These are phyloP conservation scores for Macrocystidia cucumis DNA, from an alignment of 1,284 basidiomycete species.

Conservation along the genomic window DNA sequence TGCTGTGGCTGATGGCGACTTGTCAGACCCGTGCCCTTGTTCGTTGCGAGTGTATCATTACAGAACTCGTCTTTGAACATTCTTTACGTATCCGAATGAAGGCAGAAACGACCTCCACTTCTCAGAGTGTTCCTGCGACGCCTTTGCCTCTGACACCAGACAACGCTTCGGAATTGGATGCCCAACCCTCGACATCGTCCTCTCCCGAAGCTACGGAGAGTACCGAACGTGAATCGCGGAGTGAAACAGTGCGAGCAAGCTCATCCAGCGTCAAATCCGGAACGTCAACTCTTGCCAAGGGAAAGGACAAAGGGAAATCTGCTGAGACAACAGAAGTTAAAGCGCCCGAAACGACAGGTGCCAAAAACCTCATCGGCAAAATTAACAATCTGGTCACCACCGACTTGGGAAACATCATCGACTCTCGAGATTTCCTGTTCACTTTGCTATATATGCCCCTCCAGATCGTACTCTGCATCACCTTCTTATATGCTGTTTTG, in stretches of 20 bases:
- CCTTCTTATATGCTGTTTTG: conserved; percentile 36
- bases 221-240: conserved; percentile 9
- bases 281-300: conserved; percentile 7
- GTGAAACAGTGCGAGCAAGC: conserved; percentile 17
- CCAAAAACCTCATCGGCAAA: conserved; percentile 39
- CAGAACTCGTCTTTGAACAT: conserved; percentile 67
- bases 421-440: conserved; percentile 33
- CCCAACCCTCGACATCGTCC: conserved; percentile 1
- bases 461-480: conserved; percentile 31
- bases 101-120: conserved; percentile 31
- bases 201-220: neutral
- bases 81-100: conserved; percentile 61
- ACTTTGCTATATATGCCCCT: conserved; percentile 35
- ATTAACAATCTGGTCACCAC: conserved; percentile 53
- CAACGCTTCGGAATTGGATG: conserved; percentile 5
- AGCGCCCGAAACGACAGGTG: conserved; percentile 14
- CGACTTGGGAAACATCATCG: conserved; percentile 38
- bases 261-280: conserved; percentile 14
- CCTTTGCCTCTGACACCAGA: conserved; percentile 9
- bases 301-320: conserved; percentile 7
- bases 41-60: conserved; percentile 54
- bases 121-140: conserved; percentile 27
- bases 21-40: conserved; percentile 36
- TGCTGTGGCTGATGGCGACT: neutral
- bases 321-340: conserved; percentile 12